phyloP scores from a whole-genome alignment of 768 basidiomycete species.

The Cytidiella melzeri region DNA sequence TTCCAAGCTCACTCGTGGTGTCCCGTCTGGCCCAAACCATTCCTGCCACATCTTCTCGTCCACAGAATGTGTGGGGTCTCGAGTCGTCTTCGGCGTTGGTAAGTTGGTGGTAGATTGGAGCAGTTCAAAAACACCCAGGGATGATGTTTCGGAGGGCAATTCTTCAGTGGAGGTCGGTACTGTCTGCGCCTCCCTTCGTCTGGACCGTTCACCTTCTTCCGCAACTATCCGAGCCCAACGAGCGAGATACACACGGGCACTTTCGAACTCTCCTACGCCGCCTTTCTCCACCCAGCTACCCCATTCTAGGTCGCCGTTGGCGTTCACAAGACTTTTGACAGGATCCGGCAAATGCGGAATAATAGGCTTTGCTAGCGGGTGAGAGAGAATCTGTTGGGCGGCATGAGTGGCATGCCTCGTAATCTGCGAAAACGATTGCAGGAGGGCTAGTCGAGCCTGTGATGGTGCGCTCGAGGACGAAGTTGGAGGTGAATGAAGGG shows the following conservation, averaged over 20 bases:
- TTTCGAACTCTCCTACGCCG: slow-evolving; percentile 93
- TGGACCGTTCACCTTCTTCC: slow-evolving; percentile 91
- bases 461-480: slow-evolving; percentile 49
- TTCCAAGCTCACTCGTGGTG: slow-evolving; percentile 55
- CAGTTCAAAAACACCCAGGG: slow-evolving; percentile 84
- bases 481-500: slow-evolving; percentile 50
- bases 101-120: slow-evolving; percentile 73
- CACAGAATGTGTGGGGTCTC: slow-evolving; percentile 75
- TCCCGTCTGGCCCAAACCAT: slow-evolving; percentile 75
- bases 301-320: slow-evolving; percentile 89
- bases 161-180: slow-evolving; percentile 48
- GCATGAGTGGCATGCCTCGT: slow-evolving; percentile 90
- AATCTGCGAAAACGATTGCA: slow-evolving; percentile 93
- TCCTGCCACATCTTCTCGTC: slow-evolving; percentile 64
- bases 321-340: slow-evolving; percentile 83
- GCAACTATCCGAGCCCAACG: slow-evolving; percentile 97
- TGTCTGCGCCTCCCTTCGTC: slow-evolving; percentile 71
- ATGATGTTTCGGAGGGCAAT: slow-evolving; percentile 57
- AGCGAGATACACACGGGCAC: slow-evolving; percentile 92
- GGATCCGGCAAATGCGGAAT: slow-evolving; percentile 95
- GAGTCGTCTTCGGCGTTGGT: slow-evolving; percentile 75
- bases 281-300: slow-evolving; percentile 91
- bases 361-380: slow-evolving; percentile 93
- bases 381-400: slow-evolving; percentile 91
- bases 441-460: slow-evolving; percentile 71